Percentiles rank a stretch among this genome's conserved stretches.
These are phyloP conservation scores for Zasmidium angulare DNA, from an alignment of 2,329 filamentous ascomycete genomes.

Conservation along the genomic window DNA sequence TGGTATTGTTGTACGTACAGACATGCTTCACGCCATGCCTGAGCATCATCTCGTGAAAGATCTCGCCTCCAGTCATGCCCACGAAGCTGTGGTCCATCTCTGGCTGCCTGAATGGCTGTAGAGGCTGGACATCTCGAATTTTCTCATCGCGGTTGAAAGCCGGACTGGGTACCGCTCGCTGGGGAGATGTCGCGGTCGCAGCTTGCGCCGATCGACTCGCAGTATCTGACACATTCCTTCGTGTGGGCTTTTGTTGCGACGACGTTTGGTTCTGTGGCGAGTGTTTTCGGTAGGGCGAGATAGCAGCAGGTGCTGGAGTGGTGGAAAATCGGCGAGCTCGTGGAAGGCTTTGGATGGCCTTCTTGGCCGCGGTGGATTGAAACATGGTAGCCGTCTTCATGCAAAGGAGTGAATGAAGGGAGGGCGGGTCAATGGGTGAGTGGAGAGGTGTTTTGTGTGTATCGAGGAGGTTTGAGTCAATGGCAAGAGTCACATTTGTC, in stretches of 20 bases:
- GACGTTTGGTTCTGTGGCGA: slow-evolving; percentile 4
- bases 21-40: slow-evolving; percentile 88
- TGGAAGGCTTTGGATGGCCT: slow-evolving; percentile 40
- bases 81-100: slow-evolving; percentile 69
- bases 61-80: slow-evolving; percentile 91
- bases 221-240: slow-evolving; percentile 40
- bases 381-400: slow-evolving; percentile 30
- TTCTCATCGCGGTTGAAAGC: slow-evolving; percentile 52
- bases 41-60: slow-evolving; percentile 99
- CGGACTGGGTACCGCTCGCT: slow-evolving; percentile 45
- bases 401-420: not conserved
- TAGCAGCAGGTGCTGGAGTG: slow-evolving; percentile 39
- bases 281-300: slow-evolving; percentile 44
- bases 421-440: not conserved
- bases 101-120: slow-evolving; percentile 47
- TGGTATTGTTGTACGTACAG: slow-evolving; percentile 61
- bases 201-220: slow-evolving; percentile 46
- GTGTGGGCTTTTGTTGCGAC: slow-evolving; percentile 16
- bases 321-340: slow-evolving; percentile 46
- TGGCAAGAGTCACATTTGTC: slow-evolving; percentile 3
- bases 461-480: not conserved
- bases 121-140: slow-evolving; percentile 43
- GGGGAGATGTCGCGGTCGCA: slow-evolving; percentile 36
- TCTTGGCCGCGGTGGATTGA: slow-evolving; percentile 33
- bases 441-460: not conserved